Base-by-base conservation (phyloP, 768 basidiomycete species). In the Pleurotus eryngii region DNA sequence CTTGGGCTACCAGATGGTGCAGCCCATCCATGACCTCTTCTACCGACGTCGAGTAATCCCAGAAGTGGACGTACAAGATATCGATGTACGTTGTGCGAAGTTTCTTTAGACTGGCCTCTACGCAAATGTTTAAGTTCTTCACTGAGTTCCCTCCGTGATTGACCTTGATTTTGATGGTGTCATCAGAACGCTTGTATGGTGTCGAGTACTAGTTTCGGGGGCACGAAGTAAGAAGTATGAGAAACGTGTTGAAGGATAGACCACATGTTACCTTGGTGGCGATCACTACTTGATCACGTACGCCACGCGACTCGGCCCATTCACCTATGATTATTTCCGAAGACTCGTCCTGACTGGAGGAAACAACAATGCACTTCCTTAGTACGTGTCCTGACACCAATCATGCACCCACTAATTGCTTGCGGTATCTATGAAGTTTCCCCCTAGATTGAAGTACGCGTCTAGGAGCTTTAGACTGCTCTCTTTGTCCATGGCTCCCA, bases 321-420 rank as follows among this genome's bases (percentile, higher is more conserved):
- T 82, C 81, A 3, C 81, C 82, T 27, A 82, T 72, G 61, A 78
- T 77, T 50, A 60, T 55, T 64, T 89, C 85, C 3, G 81, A 83
- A n/a, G 74, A 64, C 58, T 80, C 83, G 57, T 83, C 76, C 60
- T 86, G 82, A 55, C 77, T 81, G 11, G 11, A 12, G 15, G 12
- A n/a, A 35, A 35, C 30, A 35, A 35, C 11, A 8, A 35, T 3
- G 30, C 30, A 35, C 30, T 35, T 8, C 9, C 30, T 35, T 35
- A 35, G 30, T 35, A 35, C 30, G 27, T 6, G 7, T 35, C 30
- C 30, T 35, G 7, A 35, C 11, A 9, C 30, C 30, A 35, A 35
- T 35, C 8, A 11, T 22, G 8, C 12, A 57, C 69, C 63, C 49
- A 74, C 75, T 80, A 81, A 63, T 63, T 67, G 58, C 76, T 80